Evolutionary conservation across 177 flowering plant genomes (phyloP), one percentile per base, ranked within the genome.

Genomic region (Tripterygium wilfordii): DNA sequence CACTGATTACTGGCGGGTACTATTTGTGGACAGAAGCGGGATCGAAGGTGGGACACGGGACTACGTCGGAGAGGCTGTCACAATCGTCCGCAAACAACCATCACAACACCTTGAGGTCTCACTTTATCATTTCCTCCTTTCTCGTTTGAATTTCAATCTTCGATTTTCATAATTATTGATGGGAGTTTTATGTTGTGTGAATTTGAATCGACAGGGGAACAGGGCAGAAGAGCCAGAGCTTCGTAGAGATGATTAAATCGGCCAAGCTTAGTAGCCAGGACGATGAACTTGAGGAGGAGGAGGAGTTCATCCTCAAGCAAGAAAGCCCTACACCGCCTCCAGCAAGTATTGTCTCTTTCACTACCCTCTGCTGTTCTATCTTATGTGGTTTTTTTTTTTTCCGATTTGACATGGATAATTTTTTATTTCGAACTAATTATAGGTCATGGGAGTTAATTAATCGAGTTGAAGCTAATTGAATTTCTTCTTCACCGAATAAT

Each of bases 201-300:
- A 25, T 2, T n/a, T 26, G 12, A 12, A 25, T 2, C 10, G 18
- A 28, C 61, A 70, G 75, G 65, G 38, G 44, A 37, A 8, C 59
- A 6, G 63, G 45, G 38, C 52, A 40, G 43, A 67, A 42, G 42
- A 71, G 49, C 43, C 60, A 44, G 54, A 65, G 66, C 48, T 78
- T 83, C 58, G 58, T 76, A 67, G 83, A 76, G 24, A 81, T 78
- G 78, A 66, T 90, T 57, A 77, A 70, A 53, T 67, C 85, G 8
- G 65, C 76, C 5, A 79, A 71, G 64, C 72, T 67, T 10, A 70
- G 65, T 23, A 28, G 47, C n/a, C 69, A 60, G 39, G 85, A 77
- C 18, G 91, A 77, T 3, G 86, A 79, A 15, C 70, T 71, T 2
- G 82, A 83, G 5, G 83, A 78, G 1, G 94, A 82, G 0, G 85